Percentiles rank a stretch among this genome's conserved stretches.
Conservation (phyloP, 2,329 filamentous ascomycete genomes). For the Xylaria multiplex region DNA sequence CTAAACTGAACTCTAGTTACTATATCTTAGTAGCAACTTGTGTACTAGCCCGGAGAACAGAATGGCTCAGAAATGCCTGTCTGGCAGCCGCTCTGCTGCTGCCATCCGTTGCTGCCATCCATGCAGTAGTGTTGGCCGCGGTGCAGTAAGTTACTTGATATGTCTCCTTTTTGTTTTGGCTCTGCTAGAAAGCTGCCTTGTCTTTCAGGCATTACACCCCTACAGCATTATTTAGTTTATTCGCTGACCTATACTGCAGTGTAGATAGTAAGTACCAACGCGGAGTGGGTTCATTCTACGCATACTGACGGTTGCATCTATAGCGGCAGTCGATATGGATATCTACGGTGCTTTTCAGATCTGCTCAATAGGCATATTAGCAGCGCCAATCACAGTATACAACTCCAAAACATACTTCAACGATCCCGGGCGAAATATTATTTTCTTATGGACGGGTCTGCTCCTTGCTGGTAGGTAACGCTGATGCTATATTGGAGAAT, state of each 20-base stretch:
- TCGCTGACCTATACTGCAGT: slow-evolving; percentile 26
- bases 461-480: slow-evolving; percentile 64
- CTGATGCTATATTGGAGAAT: not conserved
- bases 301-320: slow-evolving; percentile 12
- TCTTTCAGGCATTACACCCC: not conserved
- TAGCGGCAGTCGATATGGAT: slow-evolving; percentile 74
- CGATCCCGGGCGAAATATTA: slow-evolving; percentile 70
- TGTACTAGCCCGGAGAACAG: slow-evolving; percentile 67
- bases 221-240: not conserved
- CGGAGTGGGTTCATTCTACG: slow-evolving; percentile 10
- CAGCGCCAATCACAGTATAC: slow-evolving; percentile 70
- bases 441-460: slow-evolving; percentile 72
- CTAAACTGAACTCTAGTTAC: slow-evolving; percentile 54
- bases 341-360: slow-evolving; percentile 75
- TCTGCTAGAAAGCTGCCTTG: not conserved
- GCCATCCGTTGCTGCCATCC: slow-evolving; percentile 71
- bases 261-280: slow-evolving; percentile 59
- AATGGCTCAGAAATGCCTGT: slow-evolving; percentile 71
- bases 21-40: slow-evolving; percentile 72
- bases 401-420: slow-evolving; percentile 72
- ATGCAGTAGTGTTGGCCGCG: slow-evolving; percentile 69
- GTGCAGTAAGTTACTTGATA: slow-evolving; percentile 54
- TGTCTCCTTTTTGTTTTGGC: not conserved
- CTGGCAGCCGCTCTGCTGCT: slow-evolving; percentile 70
- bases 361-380: slow-evolving; percentile 72